Base-by-base conservation (phyloP, 495 filamentous ascomycete species). In the Penicillium odoratum region DNA sequence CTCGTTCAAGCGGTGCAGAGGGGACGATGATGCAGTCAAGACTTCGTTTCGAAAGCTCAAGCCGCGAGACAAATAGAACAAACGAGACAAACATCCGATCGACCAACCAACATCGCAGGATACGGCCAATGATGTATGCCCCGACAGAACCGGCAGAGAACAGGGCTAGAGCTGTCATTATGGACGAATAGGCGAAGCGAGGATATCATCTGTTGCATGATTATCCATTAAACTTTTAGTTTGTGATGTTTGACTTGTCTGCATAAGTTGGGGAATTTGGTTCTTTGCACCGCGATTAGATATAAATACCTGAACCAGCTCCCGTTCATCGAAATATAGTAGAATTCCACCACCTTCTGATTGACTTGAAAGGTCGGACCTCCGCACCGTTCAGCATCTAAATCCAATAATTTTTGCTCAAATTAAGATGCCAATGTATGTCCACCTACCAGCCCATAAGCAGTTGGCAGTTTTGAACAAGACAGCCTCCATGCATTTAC, bases 41-140 rank as follows among this genome's bases (percentile, higher is more conserved):
- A 46, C 45, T 28, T 44, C 42, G n/a, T 28, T 15, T 48, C 46
- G 46, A 48, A 47, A 48, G 46, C 46, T 48, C 46, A 48, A 48
- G 46, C 46, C 46, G 42, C 25, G 52, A 67, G 49, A 59, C 71
- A 77, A 77, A 75, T 70, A 59, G 48, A 56, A 42, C 74, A 78
- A 77, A 77, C 60, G 13, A 42, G 47, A 60, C 70, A 75, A 77
- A 74, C 67, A 68, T 2, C 0, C n/a, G 7, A 13, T 28, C 29
- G 16, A 33, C 65, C 67, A 68, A 68, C 61, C 58, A 66, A 56
- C 46, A 38, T 8, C 11, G 55, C 38, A 40, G 30, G n/a, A 40
- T 52, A 5, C 30, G 29, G 21, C 42, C 59, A 59, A 69, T 65
- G 67, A 67, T 69, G 67, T 64, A 56, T 48, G 51, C 7, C 34